Evolutionary conservation across 495 filamentous ascomycete species (phyloP).

Genomic region (Chaetomium cochliodes): DNA sequence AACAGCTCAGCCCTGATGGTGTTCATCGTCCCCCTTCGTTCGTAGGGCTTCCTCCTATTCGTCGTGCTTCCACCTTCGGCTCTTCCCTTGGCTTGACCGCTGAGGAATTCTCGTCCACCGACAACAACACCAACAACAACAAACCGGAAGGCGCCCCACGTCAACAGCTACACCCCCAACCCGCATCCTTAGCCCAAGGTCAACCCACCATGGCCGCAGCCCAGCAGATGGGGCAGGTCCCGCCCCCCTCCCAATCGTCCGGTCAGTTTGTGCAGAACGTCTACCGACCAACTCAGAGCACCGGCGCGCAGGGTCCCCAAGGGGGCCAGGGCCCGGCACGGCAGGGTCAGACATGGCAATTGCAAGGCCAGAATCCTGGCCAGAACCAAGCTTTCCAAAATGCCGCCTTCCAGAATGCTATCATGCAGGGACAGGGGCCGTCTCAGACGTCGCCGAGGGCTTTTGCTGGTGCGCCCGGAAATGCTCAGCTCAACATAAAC

Average conservation of each 20-base stretch:
- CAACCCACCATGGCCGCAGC: conserved; percentile 12
- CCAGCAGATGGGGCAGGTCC: conserved; percentile 20
- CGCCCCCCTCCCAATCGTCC: conserved; percentile 17
- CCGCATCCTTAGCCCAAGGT: neutral
- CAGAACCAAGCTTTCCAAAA: conserved; percentile 20
- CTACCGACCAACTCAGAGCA: conserved; percentile 33
- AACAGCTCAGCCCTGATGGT: conserved; percentile 23
- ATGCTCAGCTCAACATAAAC: conserved; percentile 20
- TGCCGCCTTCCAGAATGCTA: conserved; percentile 13
- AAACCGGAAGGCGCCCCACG: conserved; percentile 2
- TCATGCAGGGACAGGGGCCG: conserved; percentile 25
- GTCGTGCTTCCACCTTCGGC: conserved; percentile 52
- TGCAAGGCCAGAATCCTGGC: conserved; percentile 19
- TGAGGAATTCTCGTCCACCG: conserved; percentile 27
- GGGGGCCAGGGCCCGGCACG: conserved; percentile 9
- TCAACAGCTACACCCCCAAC: conserved; percentile 19
- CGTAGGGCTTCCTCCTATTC: conserved; percentile 52
- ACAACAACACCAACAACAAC: neutral
- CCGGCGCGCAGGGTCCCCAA: conserved; percentile 15
- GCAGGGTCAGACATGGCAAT: conserved; percentile 26
- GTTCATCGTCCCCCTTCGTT: conserved; percentile 41
- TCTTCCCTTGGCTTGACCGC: conserved; percentile 35
- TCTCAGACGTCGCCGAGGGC: conserved; percentile 15
- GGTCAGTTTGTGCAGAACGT: conserved; percentile 28
- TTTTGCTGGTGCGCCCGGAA: conserved; percentile 19